Percentiles rank a stretch among this genome's conserved stretches.
These are phyloP conservation scores for Fragaria nilgerrensis DNA, from an alignment of 306 rosid species.

Conservation along the genomic window DNA sequence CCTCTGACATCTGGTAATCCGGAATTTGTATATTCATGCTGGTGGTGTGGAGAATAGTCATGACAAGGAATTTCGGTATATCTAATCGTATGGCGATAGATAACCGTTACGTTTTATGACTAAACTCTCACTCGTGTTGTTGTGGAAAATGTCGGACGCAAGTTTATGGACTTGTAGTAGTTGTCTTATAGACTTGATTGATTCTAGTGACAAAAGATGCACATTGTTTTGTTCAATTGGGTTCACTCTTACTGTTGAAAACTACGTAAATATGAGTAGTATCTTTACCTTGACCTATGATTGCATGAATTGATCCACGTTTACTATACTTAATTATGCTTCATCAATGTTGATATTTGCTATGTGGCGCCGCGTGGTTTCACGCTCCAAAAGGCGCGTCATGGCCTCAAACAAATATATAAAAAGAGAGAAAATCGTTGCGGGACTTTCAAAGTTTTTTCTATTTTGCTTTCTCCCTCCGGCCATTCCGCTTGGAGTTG, in stretches of 20 bases:
- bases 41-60: conserved; percentile 4
- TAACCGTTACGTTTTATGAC: neutral
- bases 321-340: neutral
- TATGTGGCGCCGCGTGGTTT: no score
- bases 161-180: neutral
- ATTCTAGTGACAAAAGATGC: neutral
- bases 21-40: neutral
- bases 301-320: no score
- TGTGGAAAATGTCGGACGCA: neutral
- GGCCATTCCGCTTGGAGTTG: no score
- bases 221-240: neutral
- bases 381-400: no score
- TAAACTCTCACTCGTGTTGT: neutral
- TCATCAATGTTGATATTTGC: neutral
- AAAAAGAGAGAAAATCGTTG: neutral
- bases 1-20: no score
- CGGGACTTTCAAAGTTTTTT: conserved; percentile 4
- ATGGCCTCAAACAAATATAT: no score
- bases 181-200: neutral
- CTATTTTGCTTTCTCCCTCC: conserved; percentile 1
- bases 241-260: neutral
- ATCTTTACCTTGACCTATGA: no score
- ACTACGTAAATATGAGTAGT: neutral
- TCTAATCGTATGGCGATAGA: neutral
- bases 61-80: neutral